Evolutionary conservation across 768 basidiomycete species (phyloP).

Genomic region (Pholiota conissans): DNA sequence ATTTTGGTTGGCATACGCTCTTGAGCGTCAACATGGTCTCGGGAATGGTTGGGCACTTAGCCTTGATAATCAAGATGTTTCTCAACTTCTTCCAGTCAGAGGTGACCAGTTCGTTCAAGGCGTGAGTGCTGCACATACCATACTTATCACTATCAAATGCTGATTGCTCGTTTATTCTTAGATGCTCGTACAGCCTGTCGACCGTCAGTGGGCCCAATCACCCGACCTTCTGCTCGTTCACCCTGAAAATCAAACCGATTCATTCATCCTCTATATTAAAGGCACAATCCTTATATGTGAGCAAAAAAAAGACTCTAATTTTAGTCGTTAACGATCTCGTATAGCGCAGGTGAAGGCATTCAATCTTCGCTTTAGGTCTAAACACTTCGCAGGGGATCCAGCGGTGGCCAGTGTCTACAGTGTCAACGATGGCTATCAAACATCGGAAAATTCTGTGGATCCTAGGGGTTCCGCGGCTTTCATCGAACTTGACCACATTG

Average conservation of each 20-base stretch:
- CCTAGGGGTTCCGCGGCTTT: slow-evolving; percentile 63
- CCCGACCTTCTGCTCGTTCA: slow-evolving; percentile 61
- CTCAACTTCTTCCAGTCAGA: slow-evolving; percentile 66
- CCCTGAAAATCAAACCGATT: slow-evolving; percentile 62
- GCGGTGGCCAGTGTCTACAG: slow-evolving; percentile 40
- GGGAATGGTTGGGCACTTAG: slow-evolving; percentile 72
- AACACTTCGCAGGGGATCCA: slow-evolving; percentile 59
- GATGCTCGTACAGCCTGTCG: slow-evolving; percentile 47
- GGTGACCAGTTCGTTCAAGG: slow-evolving; percentile 61
- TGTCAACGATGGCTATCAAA: slow-evolving; percentile 29
- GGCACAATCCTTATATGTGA: slow-evolving; percentile 62
- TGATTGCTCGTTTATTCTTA: slow-evolving; percentile 22
- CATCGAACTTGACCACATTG: slow-evolving; percentile 57
- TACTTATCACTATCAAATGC: background rate
- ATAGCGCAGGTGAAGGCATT: slow-evolving; percentile 58
- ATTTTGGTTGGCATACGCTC: slow-evolving; percentile 73
- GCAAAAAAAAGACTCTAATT: slow-evolving; percentile 8
- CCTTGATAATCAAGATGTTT: slow-evolving; percentile 74
- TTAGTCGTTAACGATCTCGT: background rate
- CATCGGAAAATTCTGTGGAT: slow-evolving; percentile 48
- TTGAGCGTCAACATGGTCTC: slow-evolving; percentile 65
- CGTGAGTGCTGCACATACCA: slow-evolving; percentile 35
- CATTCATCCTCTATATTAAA: slow-evolving; percentile 73
- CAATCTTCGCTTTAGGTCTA: slow-evolving; percentile 64
- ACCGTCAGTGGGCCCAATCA: slow-evolving; percentile 70